Evolutionary conservation across 129 eudicot species (phyloP).

Genomic region (Escallonia rubra): DNA sequence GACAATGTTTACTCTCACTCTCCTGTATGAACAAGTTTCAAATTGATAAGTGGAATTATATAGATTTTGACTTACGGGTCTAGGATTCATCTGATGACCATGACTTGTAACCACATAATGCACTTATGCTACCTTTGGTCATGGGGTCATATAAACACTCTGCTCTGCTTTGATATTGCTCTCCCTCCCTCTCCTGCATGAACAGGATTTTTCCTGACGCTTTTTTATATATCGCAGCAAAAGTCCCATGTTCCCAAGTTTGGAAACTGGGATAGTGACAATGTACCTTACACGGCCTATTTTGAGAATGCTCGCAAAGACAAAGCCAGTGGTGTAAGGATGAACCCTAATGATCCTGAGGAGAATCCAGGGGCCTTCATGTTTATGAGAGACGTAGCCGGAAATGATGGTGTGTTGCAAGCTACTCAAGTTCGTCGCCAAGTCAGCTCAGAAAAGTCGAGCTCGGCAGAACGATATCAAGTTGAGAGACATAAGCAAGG

Average conservation of each 20-base stretch:
- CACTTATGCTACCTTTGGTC: neutral
- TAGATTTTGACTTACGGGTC: too few relatives aligned
- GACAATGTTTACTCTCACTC: too few relatives aligned
- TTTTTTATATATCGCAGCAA: slow-evolving; percentile 21
- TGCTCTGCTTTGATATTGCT: too few relatives aligned
- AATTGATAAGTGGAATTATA: too few relatives aligned
- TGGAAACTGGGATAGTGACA: slow-evolving; percentile 79
- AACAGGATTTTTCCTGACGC: too few relatives aligned
- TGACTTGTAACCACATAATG: too few relatives aligned
- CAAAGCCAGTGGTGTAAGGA: slow-evolving; percentile 36
- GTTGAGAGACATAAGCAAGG: slow-evolving; percentile 3
- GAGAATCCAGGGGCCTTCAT: slow-evolving; percentile 70
- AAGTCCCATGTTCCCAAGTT: slow-evolving; percentile 65
- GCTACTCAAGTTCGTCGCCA: neutral
- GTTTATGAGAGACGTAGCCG: slow-evolving; percentile 17
- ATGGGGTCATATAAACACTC: neutral
- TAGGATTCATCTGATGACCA: too few relatives aligned
- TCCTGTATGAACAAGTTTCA: too few relatives aligned
- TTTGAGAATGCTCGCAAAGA: slow-evolving; percentile 67
- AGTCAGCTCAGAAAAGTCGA: slow-evolving; percentile 1
- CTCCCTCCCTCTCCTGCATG: too few relatives aligned
- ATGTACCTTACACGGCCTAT: slow-evolving; percentile 69
- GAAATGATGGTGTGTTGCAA: neutral
- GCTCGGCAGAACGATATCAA: neutral
- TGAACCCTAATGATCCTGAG: slow-evolving; percentile 75